Evolutionary conservation across 2,329 filamentous ascomycete genomes (phyloP), one percentile per base, ranked within the genome.

Genomic region (Claviceps paspali): DNA sequence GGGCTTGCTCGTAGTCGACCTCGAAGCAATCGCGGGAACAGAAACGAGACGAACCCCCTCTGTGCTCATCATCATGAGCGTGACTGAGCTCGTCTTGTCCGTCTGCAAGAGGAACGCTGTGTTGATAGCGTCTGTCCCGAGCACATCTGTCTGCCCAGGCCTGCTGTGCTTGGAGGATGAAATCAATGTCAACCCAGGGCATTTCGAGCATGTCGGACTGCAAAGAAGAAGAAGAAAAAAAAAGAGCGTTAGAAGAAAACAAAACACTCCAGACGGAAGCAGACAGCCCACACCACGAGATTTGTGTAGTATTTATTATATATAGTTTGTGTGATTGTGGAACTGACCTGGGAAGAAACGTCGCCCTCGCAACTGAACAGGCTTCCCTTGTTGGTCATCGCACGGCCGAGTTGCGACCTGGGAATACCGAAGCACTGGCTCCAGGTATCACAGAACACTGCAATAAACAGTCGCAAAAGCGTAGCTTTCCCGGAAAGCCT

Each of bases 141-240:
- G 56, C 59, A 38, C 62, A 50, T 31, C 48, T 56, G 18, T 61
- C 56, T 31, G 59, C 57, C 64, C 67, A 72, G 3, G 55, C 51
- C 35, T 69, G 59, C 47, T 66, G 62, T 9, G 66, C 67, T 31
- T 63, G 55, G 3, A 68, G 55, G 8, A 72, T 58, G 21, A 67
- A 50, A 24, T 60, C 49, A n/a, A 64, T 51, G n/a, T 52, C 56
- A 5, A 57, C 50, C 65, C 67, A 70, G 1, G 57, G 56, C 24
- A 59, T 57, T 15, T 52, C 52, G 21, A 73, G 49, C 11, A 72
- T 43, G 4, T 52, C 54, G 17, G 60, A 61, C 66, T 70, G n/a
- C 37, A 9, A 22, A 14, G 14, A 30, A 36, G 19, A n/a, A 10
- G 27, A 11, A 5, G 11, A 19, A 35, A 10, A 21, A 17, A 6